Base-by-base conservation (phyloP, 2,329 filamentous ascomycete species). In the Fusarium oxysporum region DNA sequence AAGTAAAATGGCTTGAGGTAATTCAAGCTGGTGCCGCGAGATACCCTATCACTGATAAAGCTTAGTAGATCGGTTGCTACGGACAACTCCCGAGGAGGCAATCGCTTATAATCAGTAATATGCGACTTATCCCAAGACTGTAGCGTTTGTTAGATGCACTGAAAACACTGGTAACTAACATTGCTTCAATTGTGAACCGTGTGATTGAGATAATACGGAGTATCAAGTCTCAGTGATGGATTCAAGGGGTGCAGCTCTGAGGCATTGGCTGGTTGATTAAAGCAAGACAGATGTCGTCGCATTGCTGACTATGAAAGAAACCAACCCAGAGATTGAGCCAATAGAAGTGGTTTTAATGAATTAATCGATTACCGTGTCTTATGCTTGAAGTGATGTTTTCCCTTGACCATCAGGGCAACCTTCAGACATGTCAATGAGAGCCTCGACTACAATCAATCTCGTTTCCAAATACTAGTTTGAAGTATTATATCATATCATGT, bases 61-160 rank as follows among this genome's bases (percentile, higher is more conserved):
- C 25, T 30, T 40, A 28, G 33, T 8, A 38, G 23, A 12, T 25
- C 28, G 5, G 23, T n/a, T 28, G 50, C 10, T 28, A 38, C 9
- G 9, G 3, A 30, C 23, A 12, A 40, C 23, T 25, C 23, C 23
- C 23, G 23, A 25, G 23, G 23, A 25, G 23, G 4, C 8, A 37
- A 28, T 21, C 23, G 23, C 19, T 54, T 54, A 28, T 5, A 3
- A 21, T 35, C n/a, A 4, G 8, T 10, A 9, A 3, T 19, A 33
- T 33, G 5, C 10, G 8, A 23, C 5, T 23, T 32, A 23, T 21
- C 6, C 1, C 1, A n/a, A 16, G 23, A 33, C 11, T 33, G 0
- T 2, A 51, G 47, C 6, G 6, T 19, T 35, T 2, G 1, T 3
- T 7, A 4, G 6, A 17, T 38, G 3, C 10, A 38, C 8, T 12